phyloP scores from a whole-genome alignment of 192 early-diverging fungal genomes.

The Dissophora ornata region DNA sequence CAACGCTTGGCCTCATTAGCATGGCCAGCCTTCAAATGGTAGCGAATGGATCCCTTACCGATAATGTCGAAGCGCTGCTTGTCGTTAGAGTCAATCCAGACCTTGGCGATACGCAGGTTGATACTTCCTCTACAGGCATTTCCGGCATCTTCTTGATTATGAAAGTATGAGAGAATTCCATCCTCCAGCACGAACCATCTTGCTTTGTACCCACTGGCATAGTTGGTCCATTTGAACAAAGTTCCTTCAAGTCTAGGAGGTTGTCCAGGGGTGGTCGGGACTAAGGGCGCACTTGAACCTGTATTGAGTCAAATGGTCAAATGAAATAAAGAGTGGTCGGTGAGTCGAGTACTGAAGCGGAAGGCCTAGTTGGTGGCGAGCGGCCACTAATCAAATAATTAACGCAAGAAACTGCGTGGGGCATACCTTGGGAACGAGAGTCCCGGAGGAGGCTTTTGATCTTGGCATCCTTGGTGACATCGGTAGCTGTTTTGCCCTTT shows the following conservation, averaged over 20 bases:
- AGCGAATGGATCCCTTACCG: constrained; percentile 80
- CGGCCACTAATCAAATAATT: too few relatives aligned
- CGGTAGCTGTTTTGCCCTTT: constrained; percentile 68
- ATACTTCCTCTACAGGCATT: constrained; percentile 84
- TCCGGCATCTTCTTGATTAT: constrained; percentile 80
- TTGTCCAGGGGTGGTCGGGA: constrained; percentile 63
- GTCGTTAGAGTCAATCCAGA: constrained; percentile 71
- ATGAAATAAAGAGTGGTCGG: too few relatives aligned
- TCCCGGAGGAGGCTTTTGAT: constrained; percentile 64
- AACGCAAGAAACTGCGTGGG: too few relatives aligned
- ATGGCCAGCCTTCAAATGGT: constrained; percentile 73
- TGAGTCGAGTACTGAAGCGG: too few relatives aligned
- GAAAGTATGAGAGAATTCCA: constrained; percentile 86
- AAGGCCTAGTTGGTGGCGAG: too few relatives aligned
- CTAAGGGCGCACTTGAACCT: constrained; percentile 62
- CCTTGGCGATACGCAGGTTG: constrained; percentile 75
- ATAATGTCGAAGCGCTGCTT: constrained; percentile 81
- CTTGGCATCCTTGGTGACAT: constrained; percentile 62
- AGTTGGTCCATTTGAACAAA: constrained; percentile 90
- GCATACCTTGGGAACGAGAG: constrained; percentile 45
- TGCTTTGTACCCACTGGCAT: constrained; percentile 81
- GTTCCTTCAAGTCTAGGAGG: constrained; percentile 72
- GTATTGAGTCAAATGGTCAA: too few relatives aligned
- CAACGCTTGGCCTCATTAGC: constrained; percentile 84
- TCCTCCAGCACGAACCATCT: constrained; percentile 86